Evolutionary conservation across 2,329 filamentous ascomycete species (phyloP).

Genomic region (Pseudonectria foliicola): DNA sequence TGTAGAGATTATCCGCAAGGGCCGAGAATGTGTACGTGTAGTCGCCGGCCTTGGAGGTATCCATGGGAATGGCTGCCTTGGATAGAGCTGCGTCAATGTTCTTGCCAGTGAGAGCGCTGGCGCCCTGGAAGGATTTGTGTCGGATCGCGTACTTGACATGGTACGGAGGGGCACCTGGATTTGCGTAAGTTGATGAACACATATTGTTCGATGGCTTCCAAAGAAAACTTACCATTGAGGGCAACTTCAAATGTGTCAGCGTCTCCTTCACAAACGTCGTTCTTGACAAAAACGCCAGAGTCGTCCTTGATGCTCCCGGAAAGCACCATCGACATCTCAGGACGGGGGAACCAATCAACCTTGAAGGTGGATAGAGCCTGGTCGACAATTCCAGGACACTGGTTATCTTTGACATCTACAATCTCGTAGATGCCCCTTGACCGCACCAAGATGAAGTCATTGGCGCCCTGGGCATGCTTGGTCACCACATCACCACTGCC

Average conservation of each 20-base stretch:
- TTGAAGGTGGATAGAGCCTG: slow-evolving; percentile 65
- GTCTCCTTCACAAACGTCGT: slow-evolving; percentile 88
- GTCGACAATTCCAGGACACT: slow-evolving; percentile 78
- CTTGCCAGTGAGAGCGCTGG: slow-evolving; percentile 58
- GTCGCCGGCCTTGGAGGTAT: slow-evolving; percentile 72
- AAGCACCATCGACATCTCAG: slow-evolving; percentile 60
- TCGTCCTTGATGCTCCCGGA: slow-evolving; percentile 51
- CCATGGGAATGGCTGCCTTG: slow-evolving; percentile 73
- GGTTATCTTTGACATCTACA: slow-evolving; percentile 65
- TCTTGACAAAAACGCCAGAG: slow-evolving; percentile 57
- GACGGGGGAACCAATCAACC: slow-evolving; percentile 79
- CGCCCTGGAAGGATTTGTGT: slow-evolving; percentile 61
- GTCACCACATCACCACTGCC: slow-evolving; percentile 39
- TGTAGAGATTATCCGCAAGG: slow-evolving; percentile 80
- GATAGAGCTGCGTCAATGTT: slow-evolving; percentile 70
- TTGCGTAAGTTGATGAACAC: slow-evolving; percentile 22
- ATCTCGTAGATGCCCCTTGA: slow-evolving; percentile 74
- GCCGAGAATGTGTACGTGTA: slow-evolving; percentile 84
- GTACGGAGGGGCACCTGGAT: slow-evolving; percentile 67
- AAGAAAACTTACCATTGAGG: slow-evolving; percentile 56
- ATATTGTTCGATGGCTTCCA: background rate
- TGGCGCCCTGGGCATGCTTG: slow-evolving; percentile 47
- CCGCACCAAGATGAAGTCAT: slow-evolving; percentile 61
- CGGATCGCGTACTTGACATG: slow-evolving; percentile 74
- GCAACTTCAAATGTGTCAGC: slow-evolving; percentile 80